These are phyloP conservation scores for Mortierella sp. DNA, from an alignment of 371 early-diverging fungal genomes.

Conservation along the genomic window DNA sequence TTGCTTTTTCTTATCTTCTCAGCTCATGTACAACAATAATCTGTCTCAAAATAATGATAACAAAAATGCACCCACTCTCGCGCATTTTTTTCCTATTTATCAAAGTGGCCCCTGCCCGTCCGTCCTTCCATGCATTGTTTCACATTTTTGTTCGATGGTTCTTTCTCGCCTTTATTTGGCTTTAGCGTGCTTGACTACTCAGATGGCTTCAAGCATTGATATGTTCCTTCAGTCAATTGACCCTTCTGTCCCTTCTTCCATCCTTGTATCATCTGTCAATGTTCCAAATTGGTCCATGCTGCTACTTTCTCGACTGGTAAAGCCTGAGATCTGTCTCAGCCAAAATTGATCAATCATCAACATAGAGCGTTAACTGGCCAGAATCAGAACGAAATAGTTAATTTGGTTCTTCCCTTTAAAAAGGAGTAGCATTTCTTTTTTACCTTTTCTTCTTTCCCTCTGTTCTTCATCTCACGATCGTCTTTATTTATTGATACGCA, in stretches of 20 bases:
- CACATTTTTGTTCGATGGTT: not conserved
- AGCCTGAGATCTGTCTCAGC: not conserved
- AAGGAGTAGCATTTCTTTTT: not conserved
- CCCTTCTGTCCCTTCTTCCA: not conserved
- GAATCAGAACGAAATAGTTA: not conserved
- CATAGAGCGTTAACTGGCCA: not conserved
- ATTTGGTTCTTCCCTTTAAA: not conserved
- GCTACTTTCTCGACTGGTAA: not conserved
- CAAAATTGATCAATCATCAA: not conserved
- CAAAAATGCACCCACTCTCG: not conserved
- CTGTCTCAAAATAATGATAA: not conserved
- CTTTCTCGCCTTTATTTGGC: not conserved
- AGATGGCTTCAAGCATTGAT: not conserved
- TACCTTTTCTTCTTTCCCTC: too few relatives aligned
- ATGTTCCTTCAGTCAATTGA: too few relatives aligned
- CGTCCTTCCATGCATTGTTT: not conserved
- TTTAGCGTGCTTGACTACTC: not conserved
- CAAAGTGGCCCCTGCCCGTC: not conserved
- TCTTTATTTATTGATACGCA: not conserved
- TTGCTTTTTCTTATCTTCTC: not conserved
- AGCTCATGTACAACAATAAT: not conserved
- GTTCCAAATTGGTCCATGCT: conserved; percentile 17
- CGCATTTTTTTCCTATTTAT: not conserved
- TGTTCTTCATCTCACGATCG: not conserved
- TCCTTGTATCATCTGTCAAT: not conserved